Base-by-base conservation (phyloP, 306 rosid species). In the Quillaja saponaria region DNA sequence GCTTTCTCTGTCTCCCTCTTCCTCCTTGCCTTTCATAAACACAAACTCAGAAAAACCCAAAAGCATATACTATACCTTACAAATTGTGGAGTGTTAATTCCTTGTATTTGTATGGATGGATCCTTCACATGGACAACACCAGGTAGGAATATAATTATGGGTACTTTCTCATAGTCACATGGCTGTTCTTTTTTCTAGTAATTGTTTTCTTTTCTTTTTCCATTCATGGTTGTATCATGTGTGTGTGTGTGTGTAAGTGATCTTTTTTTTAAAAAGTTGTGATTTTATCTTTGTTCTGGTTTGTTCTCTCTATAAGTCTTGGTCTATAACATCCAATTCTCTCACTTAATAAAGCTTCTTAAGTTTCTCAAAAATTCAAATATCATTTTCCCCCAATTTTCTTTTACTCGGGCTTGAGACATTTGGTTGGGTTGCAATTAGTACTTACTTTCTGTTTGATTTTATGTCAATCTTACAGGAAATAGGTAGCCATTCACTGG, bases 51-150 rank as follows among this genome's bases (percentile, higher is more conserved):
- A 28, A 2, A 53, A 11, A 19, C 9, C 14, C 6, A 38, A 41
- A 42, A 21, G 13, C 55, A 9, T 47, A 33, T 10, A 68, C 59
- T 49, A 14, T 10, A 3, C 13, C 64, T 60, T 62, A 70, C 45
- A 2, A 44, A 46, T 59, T 38, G 51, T 25, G 25, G 50, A 55
- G 64, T 35, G 31, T 21, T n/a, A n/a, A n/a, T 19, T 57, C 11
- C 15, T 56, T 56, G 10, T 39, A 1, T 6, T 57, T 80, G 77
- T 82, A 75, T 82, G 82, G 80, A 91, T 91, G 95, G 96, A 91
- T 84, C 77, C 95, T 81, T 84, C 92, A 34, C 77, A 61, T 72
- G 95, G 65, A 73, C 88, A 80, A 68, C 82, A 77, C 51, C 95
- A 86, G 91, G 98, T 92, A 71, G 63, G 66, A 42, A 42, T 10